Conservation (phyloP, 2,329 filamentous ascomycete species). For the Plectosphaerella plurivora region DNA sequence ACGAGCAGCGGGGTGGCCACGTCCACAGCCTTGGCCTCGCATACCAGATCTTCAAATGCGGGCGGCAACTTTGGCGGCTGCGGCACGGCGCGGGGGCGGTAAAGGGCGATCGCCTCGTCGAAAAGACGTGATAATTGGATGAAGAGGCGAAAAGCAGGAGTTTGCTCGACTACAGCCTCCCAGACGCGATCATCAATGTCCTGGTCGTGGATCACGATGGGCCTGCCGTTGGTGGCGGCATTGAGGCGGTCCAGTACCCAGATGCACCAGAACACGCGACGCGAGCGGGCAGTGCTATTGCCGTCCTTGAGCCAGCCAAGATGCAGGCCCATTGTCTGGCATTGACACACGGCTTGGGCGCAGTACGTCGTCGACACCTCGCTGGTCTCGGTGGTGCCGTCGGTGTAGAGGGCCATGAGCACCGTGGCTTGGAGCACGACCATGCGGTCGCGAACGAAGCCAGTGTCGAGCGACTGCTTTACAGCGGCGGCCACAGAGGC, state of each 20-base stretch:
- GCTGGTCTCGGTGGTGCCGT: slow-evolving; percentile 8
- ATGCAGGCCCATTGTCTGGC: slow-evolving; percentile 18
- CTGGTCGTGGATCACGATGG: slow-evolving; percentile 16
- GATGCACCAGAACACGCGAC: slow-evolving; percentile 17
- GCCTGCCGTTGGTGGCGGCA: slow-evolving; percentile 16
- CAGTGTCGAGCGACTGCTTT: slow-evolving; percentile 11
- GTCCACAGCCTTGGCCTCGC: not conserved
- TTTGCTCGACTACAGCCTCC: slow-evolving; percentile 14
- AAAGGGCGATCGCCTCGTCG: slow-evolving; percentile 15
- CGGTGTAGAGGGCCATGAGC: slow-evolving; percentile 14
- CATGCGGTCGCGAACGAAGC: slow-evolving; percentile 11
- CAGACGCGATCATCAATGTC: slow-evolving; percentile 15
- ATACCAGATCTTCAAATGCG: slow-evolving; percentile 12
- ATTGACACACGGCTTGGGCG: slow-evolving; percentile 16
- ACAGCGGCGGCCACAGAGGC: slow-evolving; percentile 8
- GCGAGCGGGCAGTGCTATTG: slow-evolving; percentile 11
- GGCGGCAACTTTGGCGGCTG: slow-evolving; percentile 7
- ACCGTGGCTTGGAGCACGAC: slow-evolving; percentile 11
- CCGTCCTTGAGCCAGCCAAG: slow-evolving; percentile 16
- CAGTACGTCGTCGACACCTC: slow-evolving; percentile 13
- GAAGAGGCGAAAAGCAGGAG: slow-evolving; percentile 15
- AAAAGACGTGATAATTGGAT: slow-evolving; percentile 15
- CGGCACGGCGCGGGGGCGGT: slow-evolving; percentile 12
- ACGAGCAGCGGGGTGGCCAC: slow-evolving; percentile 5
- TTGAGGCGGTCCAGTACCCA: slow-evolving; percentile 18